Evolutionary conservation across 768 basidiomycete species (phyloP), one percentile per base, ranked within the genome.

Genomic region (Suillus plorans): DNA sequence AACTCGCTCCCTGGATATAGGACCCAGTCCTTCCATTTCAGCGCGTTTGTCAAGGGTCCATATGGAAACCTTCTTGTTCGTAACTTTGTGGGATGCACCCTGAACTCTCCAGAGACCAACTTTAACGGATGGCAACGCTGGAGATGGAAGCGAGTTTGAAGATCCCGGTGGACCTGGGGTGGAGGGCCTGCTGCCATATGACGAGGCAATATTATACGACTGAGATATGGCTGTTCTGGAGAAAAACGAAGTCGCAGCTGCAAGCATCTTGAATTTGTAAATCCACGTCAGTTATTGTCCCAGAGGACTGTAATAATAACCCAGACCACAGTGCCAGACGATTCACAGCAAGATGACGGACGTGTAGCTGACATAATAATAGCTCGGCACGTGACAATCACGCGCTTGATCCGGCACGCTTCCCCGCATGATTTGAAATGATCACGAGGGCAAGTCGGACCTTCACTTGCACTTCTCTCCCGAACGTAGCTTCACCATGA

Each of bases 61-160:
- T 20, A 99, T 89, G 20, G 90, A 92, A 6, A 98, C 96, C 64
- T 88, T 89, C 77, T 98, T 97, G 67, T 84, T 85, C 3, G 92
- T 98, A 61, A 90, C 87, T 79, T 94, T 97, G 78, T 98, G 96
- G 22, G 84, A 85, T 2, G 91, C 97, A 2, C 87, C 82, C 66
- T 95, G 88, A 0, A 99, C 90, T 71, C 84, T 89, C 97, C 97
- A 99, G 61, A 94, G 78, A 2, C 97, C 97, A 10, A 95, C 86
- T 67, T 79, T 81, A 66, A 92, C 86, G 16, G 89, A 73, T 7
- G 86, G 84, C 22, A 84, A 79, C 55, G 77, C 72, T 10, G 82
- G 71, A 5, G 79, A 62, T 42, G 86, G 82, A 14, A 83, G 71
- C 63, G 79, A 53, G 61, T 70, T 59, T 3, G 77, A 73, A 0